phyloP scores from a whole-genome alignment of 2,329 filamentous ascomycete genomes.

The Metarhizium brunneum region DNA sequence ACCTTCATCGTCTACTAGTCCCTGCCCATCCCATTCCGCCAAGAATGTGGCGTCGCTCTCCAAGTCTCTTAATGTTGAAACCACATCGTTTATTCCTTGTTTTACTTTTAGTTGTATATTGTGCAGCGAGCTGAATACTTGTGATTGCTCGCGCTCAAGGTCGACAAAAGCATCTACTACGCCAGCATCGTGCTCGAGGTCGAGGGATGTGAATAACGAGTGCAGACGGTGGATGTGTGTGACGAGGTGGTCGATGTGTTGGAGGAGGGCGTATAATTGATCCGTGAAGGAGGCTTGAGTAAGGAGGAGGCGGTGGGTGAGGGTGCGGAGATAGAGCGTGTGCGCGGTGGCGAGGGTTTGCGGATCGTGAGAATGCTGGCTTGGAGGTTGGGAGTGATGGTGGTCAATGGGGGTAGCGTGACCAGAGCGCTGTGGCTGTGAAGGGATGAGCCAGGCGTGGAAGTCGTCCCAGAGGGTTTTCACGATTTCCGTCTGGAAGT shows the following conservation, averaged over 20 bases:
- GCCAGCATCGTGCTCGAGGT: conserved; percentile 74
- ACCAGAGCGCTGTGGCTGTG: conserved; percentile 8
- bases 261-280: conserved; percentile 55
- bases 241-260: conserved; percentile 72
- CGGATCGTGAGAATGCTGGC: conserved; percentile 54
- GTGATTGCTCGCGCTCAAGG: conserved; percentile 61
- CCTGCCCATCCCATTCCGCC: conserved; percentile 31
- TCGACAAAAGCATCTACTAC: conserved; percentile 69
- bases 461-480: conserved; percentile 74
- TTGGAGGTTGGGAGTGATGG: not conserved
- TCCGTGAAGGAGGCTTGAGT: conserved; percentile 55
- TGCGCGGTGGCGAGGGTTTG: conserved; percentile 78
- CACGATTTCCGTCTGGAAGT: conserved; percentile 84
- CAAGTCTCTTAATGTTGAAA: conserved; percentile 40
- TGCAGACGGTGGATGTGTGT: conserved; percentile 69
- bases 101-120: conserved; percentile 57
- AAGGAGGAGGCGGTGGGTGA: conserved; percentile 59
- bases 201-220: conserved; percentile 64
- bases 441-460: conserved; percentile 58
- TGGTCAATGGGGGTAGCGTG: not conserved
- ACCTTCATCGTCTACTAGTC: conserved; percentile 29
- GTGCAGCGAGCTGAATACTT: conserved; percentile 55
- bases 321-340: conserved; percentile 60
- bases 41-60: conserved; percentile 36
- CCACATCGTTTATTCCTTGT: conserved; percentile 56